Base-by-base conservation (phyloP, 2,329 filamentous ascomycete genomes). In the Xylaria sp. region DNA sequence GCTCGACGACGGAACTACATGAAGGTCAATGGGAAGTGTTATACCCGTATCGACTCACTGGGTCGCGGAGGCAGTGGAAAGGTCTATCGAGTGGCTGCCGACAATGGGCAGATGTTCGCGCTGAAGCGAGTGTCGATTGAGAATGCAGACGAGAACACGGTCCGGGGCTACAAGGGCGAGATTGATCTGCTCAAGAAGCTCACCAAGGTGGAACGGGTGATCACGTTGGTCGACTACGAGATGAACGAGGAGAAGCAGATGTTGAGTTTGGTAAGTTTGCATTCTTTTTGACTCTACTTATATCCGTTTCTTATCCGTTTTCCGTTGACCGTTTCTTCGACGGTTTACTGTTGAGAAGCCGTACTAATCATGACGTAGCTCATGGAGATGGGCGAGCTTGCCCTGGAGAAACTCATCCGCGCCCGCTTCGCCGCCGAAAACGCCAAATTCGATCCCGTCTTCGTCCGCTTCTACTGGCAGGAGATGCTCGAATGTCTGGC, bases 381-480 rank as follows among this genome's bases (percentile, higher is more conserved):
- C 60, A 96, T 99, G 92, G 94, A 99, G 76, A 90, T 96, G 72
- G 94, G 94, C 65, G 94, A 99, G 76, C 85, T 93, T 19, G 94
- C 99, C 74, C 83, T 99, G 69, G 90, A 95, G 71, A 91, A 88
- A 58, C 86, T 97, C 57, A 82, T 99, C 65, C 87, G 86, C 42
- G 83, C 87, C 65, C 85, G 87, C 8, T 78, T 90, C 68, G 90
- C 87, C 69, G 83, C 80, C 0, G 88, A 92, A 62, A 84, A 89
- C 57, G 84, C 90, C 46, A 84, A 82, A 61, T 88, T 99, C 62
- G 94, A 99, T 71, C 83, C 91, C 1, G 90, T 89, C 56, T 97
- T 97, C 73, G 91, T 94, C 10, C 89, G 94, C n/a, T 95, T 90
- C 76, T 96, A 96, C 79, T 99, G 94, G 94, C 94, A 96, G 74